Evolutionary conservation across 495 filamentous ascomycete genomes (phyloP).

Genomic region (Hypoxylon cercidicola): DNA sequence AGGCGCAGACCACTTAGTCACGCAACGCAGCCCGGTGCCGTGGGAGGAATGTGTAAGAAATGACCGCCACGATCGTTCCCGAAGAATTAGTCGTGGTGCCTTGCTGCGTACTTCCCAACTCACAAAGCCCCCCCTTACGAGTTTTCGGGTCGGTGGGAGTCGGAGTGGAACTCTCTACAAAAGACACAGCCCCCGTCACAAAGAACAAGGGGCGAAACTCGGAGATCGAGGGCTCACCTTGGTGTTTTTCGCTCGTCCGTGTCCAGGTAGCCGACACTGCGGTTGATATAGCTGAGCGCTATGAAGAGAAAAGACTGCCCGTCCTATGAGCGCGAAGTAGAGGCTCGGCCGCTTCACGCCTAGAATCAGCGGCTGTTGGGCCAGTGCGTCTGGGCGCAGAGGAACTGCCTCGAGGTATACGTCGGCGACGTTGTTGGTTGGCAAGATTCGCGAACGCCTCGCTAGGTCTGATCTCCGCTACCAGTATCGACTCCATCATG

Average conservation of each 20-base stretch:
- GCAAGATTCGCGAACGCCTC: conserved; percentile 69
- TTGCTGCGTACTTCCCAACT: neutral
- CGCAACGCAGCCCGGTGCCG: neutral
- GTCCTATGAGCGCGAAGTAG: conserved; percentile 68
- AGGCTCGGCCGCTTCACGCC: conserved; percentile 64
- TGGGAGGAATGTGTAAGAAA: neutral
- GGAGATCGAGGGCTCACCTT: conserved; percentile 45
- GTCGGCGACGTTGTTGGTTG: conserved; percentile 80
- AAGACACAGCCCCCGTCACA: conserved; percentile 25
- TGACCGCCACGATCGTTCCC: neutral
- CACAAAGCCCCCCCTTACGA: neutral
- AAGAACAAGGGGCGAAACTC: neutral
- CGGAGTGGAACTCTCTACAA: conserved; percentile 7
- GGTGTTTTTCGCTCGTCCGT: conserved; percentile 69
- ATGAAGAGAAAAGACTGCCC: conserved; percentile 77
- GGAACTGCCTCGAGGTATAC: conserved; percentile 69
- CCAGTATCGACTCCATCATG: conserved; percentile 72
- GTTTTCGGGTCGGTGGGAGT: conserved; percentile 12
- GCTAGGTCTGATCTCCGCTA: conserved; percentile 72
- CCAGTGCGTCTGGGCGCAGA: conserved; percentile 73
- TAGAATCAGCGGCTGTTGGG: conserved; percentile 74
- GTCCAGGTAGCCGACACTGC: conserved; percentile 65
- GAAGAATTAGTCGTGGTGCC: neutral
- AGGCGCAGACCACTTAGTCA: conserved; percentile 22
- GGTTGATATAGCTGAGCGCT: conserved; percentile 62